phyloP scores from a whole-genome alignment of 257 asterid genomes.

The Penstemon davidsonii region DNA sequence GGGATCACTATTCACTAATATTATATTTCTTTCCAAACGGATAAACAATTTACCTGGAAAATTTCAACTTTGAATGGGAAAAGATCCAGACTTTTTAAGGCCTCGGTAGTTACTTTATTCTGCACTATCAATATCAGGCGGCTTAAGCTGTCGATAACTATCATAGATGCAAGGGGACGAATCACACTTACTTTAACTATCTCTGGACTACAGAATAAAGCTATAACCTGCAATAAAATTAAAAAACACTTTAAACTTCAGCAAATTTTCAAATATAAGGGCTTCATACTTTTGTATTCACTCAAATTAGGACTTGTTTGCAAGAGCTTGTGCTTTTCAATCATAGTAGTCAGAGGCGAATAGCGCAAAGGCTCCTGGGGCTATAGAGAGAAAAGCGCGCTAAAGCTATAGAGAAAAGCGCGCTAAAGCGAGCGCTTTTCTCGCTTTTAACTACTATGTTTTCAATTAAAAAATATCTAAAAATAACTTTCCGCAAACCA shows the following conservation, averaged over 20 bases:
- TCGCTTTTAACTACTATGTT: no score
- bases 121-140: constrained; percentile 67
- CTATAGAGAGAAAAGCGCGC: no score
- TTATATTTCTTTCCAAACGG: no score
- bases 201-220: constrained; percentile 50
- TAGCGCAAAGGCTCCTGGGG: no score
- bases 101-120: constrained; percentile 63
- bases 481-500: no score
- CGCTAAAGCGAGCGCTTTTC: no score
- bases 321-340: no score
- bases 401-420: no score
- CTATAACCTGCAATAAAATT: constrained; percentile 55
- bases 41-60: constrained; percentile 53
- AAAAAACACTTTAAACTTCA: constrained; percentile 15
- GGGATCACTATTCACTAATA: no score
- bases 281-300: background rate
- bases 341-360: no score
- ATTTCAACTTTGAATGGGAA: constrained; percentile 67
- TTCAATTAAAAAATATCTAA: no score
- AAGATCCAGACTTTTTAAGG: constrained; percentile 57
- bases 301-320: no score
- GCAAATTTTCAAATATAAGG: constrained; percentile 7
- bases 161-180: constrained; percentile 46
- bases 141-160: constrained; percentile 46
- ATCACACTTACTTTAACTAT: constrained; percentile 53